Base-by-base conservation (phyloP, 2,329 filamentous ascomycete genomes). In the Aureobasidium sp. region DNA sequence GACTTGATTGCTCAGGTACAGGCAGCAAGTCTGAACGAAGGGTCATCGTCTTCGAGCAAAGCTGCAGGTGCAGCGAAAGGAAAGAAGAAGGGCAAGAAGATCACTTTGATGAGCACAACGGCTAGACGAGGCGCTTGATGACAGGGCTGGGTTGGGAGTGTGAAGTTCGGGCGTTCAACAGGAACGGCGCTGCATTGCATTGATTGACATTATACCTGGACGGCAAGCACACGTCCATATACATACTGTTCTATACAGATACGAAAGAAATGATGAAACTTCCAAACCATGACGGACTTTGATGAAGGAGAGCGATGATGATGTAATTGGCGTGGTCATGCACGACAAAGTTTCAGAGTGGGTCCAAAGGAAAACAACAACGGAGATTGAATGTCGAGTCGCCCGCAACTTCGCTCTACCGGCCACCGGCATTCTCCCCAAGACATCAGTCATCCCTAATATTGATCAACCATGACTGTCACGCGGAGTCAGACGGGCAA, bases 21-120 rank as follows among this genome's bases (percentile, higher is more conserved):
- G 55, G 65, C 62, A 24, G 62, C 63, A 50, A 62, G 57, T 19
- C 42, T 68, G n/a, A 58, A 57, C 12, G 56, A 48, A 22, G 56
- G 48, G 17, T 41, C 22, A 7, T 56, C 24, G n/a, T 54, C 49
- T 1, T 29, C 48, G 4, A 44, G 34, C 17, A 32, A 32, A 22
- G 30, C 34, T 8, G 64, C 67, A 3, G 61, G 62, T 2, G 71
- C 70, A 8, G 66, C 64, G 0, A 73, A 75, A 37, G 80, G 79
- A 66, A 80, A 79, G 66, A 83, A 83, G 71, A 84, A 84, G 67
- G 77, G 75, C 38, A 83, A 82, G 70, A 84, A 84, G 70, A 85
- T 85, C 53, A 85, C 81, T 8, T 64, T 85, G 55, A 84, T 85
- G 81, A 83, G 80, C 56, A 85, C 81, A 24, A 82, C 79, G 61